Base-by-base conservation (phyloP, 1,284 basidiomycete species). In the Cryptococcus wingfieldii region DNA sequence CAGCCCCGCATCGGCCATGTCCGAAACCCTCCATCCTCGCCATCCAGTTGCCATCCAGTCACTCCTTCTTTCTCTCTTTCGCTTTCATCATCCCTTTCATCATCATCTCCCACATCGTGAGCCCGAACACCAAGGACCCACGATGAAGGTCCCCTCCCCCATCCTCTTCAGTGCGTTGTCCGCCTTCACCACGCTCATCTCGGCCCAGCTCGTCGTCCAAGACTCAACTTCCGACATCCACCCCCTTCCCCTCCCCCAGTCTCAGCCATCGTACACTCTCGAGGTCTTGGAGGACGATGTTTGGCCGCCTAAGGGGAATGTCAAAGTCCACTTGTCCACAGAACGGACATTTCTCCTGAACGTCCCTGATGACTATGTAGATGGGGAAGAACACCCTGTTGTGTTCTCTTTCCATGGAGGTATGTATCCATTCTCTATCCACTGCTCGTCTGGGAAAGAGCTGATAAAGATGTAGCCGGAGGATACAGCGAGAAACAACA, bases 341-440 rank as follows among this genome's bases (percentile, higher is more conserved):
- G 61, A 58, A 19, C 42, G 64, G 34, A 56, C 52, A 10, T 66
- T 57, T 48, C 52, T 66, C 16, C 53, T 67, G 18, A 55, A 64
- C 50, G 59, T 67, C n/a, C 65, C 65, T 6, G 49, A 48, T 8
- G 55, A 23, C 5, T 67, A 67, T 42, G 53, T 59, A 16, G 51
- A 56, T 16, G 37, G 53, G 5, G 41, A 54, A 13, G 42, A 54
- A 7, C 59, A 67, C 52, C 65, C 65, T 1, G 42, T 64, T 8
- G 61, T 67, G 5, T 46, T 64, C n/a, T 63, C 61, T 48, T 67
- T 67, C 47, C 65, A 67, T 44, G 65, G 65, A 19, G 65, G 65
- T 67, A 54, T 55, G 63, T 53, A 16, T 37, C 16, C 14, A 34
- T 25, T 2, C 45, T 45, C 45, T 4, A 46, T 46, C 16, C 18